Evolutionary conservation across 2,329 filamentous ascomycete genomes (phyloP), one percentile per base, ranked within the genome.

Genomic region (Pyrenochaeta sp.): DNA sequence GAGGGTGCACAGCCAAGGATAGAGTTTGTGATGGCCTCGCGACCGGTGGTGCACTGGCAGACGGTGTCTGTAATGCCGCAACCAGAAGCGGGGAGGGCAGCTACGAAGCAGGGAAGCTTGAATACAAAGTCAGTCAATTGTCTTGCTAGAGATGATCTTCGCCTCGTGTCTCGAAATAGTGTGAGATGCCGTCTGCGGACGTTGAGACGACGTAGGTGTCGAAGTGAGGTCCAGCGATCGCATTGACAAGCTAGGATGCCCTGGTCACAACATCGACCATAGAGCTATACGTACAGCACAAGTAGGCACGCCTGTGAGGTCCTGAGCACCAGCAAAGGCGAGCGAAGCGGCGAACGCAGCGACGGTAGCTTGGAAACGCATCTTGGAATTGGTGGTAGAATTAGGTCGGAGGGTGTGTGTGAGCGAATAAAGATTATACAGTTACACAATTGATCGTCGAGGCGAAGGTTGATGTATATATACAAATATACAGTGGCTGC

Each of bases 21-120:
- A 48, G 72, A 62, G 12, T 67, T 58, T 27, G 64, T 64, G 60
- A 81, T 76, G 30, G 60, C 64, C 18, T 68, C 53, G 14, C 64
- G 64, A 33, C 75, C 76, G 7, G 72, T 77, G 2, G 75, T 82
- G 76, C 83, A 85, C 64, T 83, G 81, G 77, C 84, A 86, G 45
- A 66, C 71, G 37, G 74, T 66, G 69, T 86, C 82, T 39, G 72
- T 76, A 51, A 78, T 53, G 12, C 53, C 60, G 69, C 83, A 86
- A 64, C 79, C 77, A 17, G 79, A 79, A n/a, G 72, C 68, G 15
- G 71, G 68, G 64, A 84, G 77, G 58, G 82, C 81, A 18, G 73
- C 65, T 40, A 72, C 64, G 64, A 85, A 75, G 75, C 83, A 86
- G 48, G 75, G 55, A 33, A 79, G 66, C 79, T 82, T 33, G 35